Evolutionary conservation across 2,329 filamentous ascomycete species (phyloP).

Genomic region (Thielaviopsis musarum): DNA sequence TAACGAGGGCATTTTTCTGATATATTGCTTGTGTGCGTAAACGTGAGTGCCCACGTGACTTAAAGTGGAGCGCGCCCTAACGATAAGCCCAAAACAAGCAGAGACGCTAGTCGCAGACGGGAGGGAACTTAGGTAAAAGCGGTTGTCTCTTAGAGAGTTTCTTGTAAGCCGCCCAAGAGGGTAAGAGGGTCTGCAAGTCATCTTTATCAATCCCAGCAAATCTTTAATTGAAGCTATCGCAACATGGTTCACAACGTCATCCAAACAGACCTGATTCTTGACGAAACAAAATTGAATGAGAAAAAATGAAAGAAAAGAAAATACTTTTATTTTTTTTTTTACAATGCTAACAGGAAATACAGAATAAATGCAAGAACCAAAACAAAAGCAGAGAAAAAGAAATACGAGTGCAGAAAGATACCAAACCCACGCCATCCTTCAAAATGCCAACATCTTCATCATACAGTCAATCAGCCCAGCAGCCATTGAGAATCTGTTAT

Average conservation of each 20-base stretch:
- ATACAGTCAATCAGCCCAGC: no score
- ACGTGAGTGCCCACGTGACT: constrained; percentile 9
- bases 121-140: not conserved
- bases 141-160: not conserved
- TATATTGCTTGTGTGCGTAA: constrained; percentile 11
- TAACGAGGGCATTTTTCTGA: constrained; percentile 10
- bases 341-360: not conserved
- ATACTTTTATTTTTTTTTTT: not conserved
- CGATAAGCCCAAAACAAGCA: not conserved
- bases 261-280: not conserved
- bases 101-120: not conserved
- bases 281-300: not conserved
- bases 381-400: not conserved
- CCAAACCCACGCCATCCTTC: not conserved
- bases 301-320: not conserved
- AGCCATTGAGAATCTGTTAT: no score
- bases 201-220: no score
- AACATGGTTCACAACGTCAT: not conserved
- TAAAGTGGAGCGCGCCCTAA: constrained; percentile 12
- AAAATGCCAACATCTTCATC: no score
- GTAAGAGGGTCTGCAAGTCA: not conserved
- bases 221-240: no score
- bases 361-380: not conserved
- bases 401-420: not conserved
- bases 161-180: not conserved